Evolutionary conservation across 192 early-diverging fungal species (phyloP).

Genomic region (Backusella australiensis): DNA sequence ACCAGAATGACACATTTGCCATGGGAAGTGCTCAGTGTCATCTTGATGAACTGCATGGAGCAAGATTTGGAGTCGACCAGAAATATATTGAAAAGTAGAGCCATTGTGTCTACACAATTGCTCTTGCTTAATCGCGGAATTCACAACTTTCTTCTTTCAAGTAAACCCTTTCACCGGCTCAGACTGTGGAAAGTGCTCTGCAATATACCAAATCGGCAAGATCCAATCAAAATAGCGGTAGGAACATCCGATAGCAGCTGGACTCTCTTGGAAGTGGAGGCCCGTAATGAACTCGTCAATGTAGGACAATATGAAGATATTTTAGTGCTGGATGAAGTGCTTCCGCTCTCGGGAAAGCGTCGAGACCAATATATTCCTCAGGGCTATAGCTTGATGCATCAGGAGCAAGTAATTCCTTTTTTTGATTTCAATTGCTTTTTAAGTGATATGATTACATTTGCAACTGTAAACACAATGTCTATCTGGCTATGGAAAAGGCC

Average conservation of each 20-base stretch:
- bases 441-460: neutral
- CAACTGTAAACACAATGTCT: slow-evolving; percentile 4
- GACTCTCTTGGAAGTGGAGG: slow-evolving; percentile 8
- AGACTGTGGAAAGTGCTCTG: slow-evolving; percentile 2
- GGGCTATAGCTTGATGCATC: neutral
- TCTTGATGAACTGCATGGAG: neutral
- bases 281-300: neutral
- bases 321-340: slow-evolving; percentile 1
- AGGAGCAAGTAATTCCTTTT: neutral
- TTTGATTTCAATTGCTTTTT: slow-evolving; percentile 4
- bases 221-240: slow-evolving; percentile 5
- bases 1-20: neutral
- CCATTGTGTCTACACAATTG: neutral
- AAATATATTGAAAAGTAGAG: neutral
- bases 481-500: slow-evolving; percentile 7
- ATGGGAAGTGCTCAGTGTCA: neutral
- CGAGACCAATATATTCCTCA: neutral
- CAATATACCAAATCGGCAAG: neutral
- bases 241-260: neutral
- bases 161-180: neutral
- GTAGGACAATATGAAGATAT: neutral
- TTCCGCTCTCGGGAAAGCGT: neutral
- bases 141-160: neutral
- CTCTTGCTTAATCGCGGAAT: neutral
- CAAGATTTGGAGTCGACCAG: neutral